phyloP scores from a whole-genome alignment of 257 asterid genomes.

The Nicotiana sylvestris region DNA sequence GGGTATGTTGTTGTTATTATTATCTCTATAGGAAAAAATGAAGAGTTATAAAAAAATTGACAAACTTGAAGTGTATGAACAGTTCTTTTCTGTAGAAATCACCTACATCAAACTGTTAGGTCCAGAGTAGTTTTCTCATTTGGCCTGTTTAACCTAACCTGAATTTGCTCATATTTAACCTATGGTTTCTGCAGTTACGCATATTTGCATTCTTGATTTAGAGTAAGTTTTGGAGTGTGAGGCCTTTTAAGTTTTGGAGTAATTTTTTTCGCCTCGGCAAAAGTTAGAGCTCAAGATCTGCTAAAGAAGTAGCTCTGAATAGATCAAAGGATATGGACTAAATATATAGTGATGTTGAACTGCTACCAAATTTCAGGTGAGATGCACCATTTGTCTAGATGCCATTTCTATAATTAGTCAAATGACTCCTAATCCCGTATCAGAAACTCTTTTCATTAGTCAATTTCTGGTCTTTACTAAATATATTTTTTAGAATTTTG shows the following conservation, averaged over 20 bases:
- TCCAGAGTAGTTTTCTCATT: background rate
- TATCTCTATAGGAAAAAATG: background rate
- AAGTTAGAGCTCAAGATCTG: background rate
- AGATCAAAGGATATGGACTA: background rate
- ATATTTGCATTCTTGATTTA: background rate
- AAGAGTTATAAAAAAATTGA: background rate
- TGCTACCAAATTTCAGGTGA: constrained; percentile 9
- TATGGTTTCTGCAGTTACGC: background rate
- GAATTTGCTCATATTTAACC: background rate
- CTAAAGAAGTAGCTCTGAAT: background rate
- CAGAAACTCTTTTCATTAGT: background rate
- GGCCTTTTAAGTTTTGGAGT: background rate
- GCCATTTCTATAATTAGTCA: background rate
- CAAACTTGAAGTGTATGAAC: background rate
- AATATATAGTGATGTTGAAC: background rate
- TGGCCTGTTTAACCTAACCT: background rate
- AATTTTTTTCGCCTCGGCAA: background rate
- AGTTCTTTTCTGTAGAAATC: background rate
- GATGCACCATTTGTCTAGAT: background rate
- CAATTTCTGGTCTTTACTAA: no score
- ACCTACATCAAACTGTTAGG: background rate
- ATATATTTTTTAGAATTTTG: no score
- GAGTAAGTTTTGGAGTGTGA: background rate
- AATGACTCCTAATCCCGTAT: background rate
- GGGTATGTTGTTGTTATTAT: no score